Evolutionary conservation across 495 filamentous ascomycete species (phyloP).

Genomic region (Penicillium nucicola): DNA sequence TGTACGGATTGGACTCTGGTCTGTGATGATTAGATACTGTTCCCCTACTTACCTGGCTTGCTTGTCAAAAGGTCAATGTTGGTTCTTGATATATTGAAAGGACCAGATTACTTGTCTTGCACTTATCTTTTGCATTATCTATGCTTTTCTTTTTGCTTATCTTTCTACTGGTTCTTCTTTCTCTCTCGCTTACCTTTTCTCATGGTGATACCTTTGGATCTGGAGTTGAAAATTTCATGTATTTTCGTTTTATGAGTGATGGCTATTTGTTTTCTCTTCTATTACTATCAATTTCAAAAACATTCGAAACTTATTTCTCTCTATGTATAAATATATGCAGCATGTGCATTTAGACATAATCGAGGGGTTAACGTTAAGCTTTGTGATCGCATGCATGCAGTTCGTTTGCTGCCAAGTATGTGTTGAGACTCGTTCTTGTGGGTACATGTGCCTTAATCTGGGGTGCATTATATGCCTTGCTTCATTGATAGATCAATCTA

Average conservation of each 20-base stretch:
- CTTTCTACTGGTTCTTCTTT: constrained; percentile 8
- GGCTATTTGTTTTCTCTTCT: constrained; percentile 3
- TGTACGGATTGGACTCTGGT: not conserved
- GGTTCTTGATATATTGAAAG: constrained; percentile 8
- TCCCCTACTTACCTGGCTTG: not conserved
- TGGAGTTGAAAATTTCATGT: constrained; percentile 9
- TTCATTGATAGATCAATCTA: too few relatives aligned
- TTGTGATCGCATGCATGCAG: too few relatives aligned
- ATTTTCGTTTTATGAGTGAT: constrained; percentile 11
- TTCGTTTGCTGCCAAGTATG: too few relatives aligned
- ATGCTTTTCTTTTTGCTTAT: constrained; percentile 6
- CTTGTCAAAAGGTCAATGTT: constrained; percentile 10
- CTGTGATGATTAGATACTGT: not conserved
- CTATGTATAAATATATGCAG: too few relatives aligned
- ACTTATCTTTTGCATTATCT: constrained; percentile 5
- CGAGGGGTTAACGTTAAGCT: too few relatives aligned
- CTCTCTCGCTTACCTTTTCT: not conserved
- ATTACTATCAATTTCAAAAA: constrained; percentile 10
- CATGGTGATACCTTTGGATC: constrained; percentile 19
- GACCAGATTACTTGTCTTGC: not conserved
- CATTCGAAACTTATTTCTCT: not conserved
- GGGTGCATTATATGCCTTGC: too few relatives aligned
- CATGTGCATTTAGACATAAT: too few relatives aligned
- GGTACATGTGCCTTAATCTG: too few relatives aligned
- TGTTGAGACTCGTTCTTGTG: too few relatives aligned